Evolutionary conservation across 169 alveolate genomes (phyloP).

Genomic region (Plasmodium inui): DNA sequence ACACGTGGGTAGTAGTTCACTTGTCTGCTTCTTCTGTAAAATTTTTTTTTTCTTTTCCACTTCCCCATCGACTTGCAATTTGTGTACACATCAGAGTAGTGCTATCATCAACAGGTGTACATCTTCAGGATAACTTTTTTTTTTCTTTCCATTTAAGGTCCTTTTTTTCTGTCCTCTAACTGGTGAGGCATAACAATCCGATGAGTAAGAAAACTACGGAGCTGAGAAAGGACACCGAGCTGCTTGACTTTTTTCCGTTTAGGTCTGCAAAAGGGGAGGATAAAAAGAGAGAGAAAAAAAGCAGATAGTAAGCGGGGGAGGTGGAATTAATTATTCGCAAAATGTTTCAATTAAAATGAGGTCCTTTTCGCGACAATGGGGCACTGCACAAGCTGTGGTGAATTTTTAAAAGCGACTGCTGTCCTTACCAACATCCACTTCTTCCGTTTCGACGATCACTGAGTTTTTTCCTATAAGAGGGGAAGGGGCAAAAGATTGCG

Average conservation of each 20-base stretch:
- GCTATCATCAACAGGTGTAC: neutral
- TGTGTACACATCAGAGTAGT: neutral
- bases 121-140: neutral
- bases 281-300: slow-evolving; percentile 6
- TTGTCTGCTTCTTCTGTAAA: neutral
- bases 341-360: neutral
- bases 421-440: slow-evolving; percentile 26
- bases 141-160: neutral
- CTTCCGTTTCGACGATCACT: slow-evolving; percentile 33
- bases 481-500: neutral
- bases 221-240: slow-evolving; percentile 26
- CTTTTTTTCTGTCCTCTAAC: slow-evolving; percentile 2
- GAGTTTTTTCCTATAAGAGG: neutral
- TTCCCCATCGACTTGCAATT: neutral
- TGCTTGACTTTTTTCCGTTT: slow-evolving; percentile 31
- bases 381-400: neutral
- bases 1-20: neutral
- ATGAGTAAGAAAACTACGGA: slow-evolving; percentile 10
- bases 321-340: neutral
- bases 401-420: neutral
- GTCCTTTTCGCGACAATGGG: neutral
- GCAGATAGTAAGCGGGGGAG: neutral
- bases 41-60: slow-evolving; percentile 41
- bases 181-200: slow-evolving; percentile 6
- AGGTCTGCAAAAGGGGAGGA: slow-evolving; percentile 26